Base-by-base conservation (phyloP, 1,284 basidiomycete species). In the Papiliotrema terrestris region DNA sequence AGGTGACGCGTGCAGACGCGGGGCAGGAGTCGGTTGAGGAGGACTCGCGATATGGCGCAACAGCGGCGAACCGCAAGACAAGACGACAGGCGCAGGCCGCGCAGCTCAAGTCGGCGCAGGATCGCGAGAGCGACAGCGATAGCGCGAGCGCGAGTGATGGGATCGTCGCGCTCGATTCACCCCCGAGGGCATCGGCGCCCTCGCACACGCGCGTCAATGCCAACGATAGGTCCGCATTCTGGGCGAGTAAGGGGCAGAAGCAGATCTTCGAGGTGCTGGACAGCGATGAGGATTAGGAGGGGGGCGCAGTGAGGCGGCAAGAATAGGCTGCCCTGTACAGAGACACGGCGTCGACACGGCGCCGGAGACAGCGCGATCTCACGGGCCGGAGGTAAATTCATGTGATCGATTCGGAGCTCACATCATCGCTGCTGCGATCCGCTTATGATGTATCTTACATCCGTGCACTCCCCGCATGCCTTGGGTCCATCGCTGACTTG, bases 21-120 rank as follows among this genome's bases (percentile, higher is more conserved):
- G 13, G 54, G 37, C 11, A 49, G 49, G 19, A 48, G 32, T 19
- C 54, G 55, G 45, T 45, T 46, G 13, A 49, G 38, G 35, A 48
- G 20, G 60, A 64, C 3, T 56, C 55, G 37, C 45, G 60, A 39
- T 62, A 64, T 47, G 51, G 45, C 8, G 39, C n/a, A 23, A 55
- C n/a, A 29, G 8, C 22, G 25, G 13, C n/a, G 23, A 52, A 26
- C 35, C 32, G 19, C 50, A 44, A 35, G 32, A 26, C 19, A 35
- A 20, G 37, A 14, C 20, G 29, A 55, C 36, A 23, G n/a, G 19
- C 42, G 17, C 19, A 26, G 17, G 36, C 43, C 36, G 45, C 19
- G 44, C 23, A 20, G 36, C 22, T 26, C 20, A 26, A 45, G n/a
- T 17, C 19, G 23, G 44, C 36, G 45, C 17, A 38, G 51, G 17